These are phyloP conservation scores for Globisporangium mamillatum DNA, from an alignment of 352 stramenopile species.

Conservation along the genomic window DNA sequence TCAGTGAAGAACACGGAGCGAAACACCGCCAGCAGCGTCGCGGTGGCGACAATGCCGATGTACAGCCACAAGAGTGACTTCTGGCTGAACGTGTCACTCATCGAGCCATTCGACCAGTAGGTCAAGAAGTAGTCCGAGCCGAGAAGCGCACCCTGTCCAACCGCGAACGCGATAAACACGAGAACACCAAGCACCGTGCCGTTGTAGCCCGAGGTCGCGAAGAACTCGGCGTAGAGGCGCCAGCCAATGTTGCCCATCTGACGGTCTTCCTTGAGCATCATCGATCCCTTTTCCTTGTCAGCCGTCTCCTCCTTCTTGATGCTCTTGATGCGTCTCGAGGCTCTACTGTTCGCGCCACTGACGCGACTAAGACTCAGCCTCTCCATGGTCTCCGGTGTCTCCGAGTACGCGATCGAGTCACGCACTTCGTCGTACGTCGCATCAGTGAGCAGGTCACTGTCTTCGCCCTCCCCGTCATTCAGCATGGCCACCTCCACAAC, in stretches of 20 bases:
- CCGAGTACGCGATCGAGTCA: too few species aligned
- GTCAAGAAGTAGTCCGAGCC: constrained; percentile 54
- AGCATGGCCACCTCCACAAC: too few species aligned
- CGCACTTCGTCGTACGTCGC: too few species aligned
- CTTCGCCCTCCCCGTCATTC: too few species aligned
- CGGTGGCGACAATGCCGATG: constrained; percentile 29
- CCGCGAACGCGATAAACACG: constrained; percentile 30
- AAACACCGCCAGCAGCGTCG: constrained; percentile 31
- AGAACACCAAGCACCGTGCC: constrained; percentile 31
- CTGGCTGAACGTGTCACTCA: constrained; percentile 24
- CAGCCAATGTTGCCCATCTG: constrained; percentile 14
- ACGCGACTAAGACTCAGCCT: too few species aligned
- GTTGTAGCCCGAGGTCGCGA: constrained; percentile 41
- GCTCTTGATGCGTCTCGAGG: too few species aligned
- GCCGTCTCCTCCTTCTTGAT: too few species aligned
- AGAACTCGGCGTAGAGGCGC: constrained; percentile 45
- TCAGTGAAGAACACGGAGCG: constrained; percentile 47
- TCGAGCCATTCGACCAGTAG: constrained; percentile 35
- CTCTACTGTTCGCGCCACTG: too few species aligned
- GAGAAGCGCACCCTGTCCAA: constrained; percentile 34
- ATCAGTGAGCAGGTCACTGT: too few species aligned
- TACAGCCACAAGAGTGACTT: constrained; percentile 36
- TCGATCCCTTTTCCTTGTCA: too few species aligned
- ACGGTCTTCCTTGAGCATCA: too few species aligned
- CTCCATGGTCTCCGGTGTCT: too few species aligned